Base-by-base conservation (phyloP, 305 asterid genomes). In the Solanum hybrid region DNA sequence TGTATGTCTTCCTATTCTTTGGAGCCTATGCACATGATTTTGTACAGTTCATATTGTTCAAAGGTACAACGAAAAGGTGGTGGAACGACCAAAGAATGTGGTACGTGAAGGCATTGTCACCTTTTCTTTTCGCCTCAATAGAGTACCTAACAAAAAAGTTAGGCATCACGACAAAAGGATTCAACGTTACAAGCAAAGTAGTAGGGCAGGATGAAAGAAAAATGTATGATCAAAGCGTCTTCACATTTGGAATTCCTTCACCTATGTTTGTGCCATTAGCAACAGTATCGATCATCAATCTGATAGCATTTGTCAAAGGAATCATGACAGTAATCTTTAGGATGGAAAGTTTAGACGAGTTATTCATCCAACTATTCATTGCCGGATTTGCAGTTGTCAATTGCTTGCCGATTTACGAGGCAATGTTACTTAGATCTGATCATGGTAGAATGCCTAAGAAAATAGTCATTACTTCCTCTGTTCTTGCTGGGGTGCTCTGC, bases 61-160 rank as follows among this genome's bases (percentile, higher is more conserved):
- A 90, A 24, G 95, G 98, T 2, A 93, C 94, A 29, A 80, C 89
- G 1, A 72, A 27, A 72, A 93, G 95, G 80, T 97, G 98, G 98
- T 95, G 98, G 99, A 96, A 93, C 87, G 95, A 94, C 29, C 99
- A 97, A 88, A 93, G 98, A 73, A 92, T 94, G 94, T 97, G 98
- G 99, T 91, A 94, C 12, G 90, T 95, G 7, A 91, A 94, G 73
- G 94, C 93, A 5, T 89, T 92, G 6, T 92, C 97, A 1, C 80
- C 95, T 2, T 90, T 2, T 90, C 1, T 88, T 6, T 94, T 95
- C 69, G 98, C 94, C 13, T 36, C 42, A 1, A 46, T 90, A n/a
- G 99, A 97, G 40, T 95, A 24, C 89, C 17, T 78, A 31, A 69
- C 77, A 4, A 97, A 93, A 86, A 24, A 35, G 5, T 46, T 95